Conservation (phyloP, 2,329 filamentous ascomycete genomes). For the Aspergillus costaricaensis region DNA sequence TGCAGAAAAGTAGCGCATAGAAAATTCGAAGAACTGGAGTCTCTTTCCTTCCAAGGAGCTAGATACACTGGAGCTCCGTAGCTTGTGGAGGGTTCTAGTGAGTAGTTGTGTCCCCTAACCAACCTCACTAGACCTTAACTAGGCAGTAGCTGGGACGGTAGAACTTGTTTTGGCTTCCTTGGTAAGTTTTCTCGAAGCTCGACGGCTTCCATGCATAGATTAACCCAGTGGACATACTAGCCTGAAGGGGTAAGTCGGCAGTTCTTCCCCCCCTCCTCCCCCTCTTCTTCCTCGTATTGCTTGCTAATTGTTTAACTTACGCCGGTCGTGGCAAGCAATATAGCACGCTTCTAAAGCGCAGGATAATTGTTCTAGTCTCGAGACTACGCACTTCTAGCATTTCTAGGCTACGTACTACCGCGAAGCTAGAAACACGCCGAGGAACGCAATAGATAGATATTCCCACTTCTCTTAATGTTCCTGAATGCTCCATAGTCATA, state of each 20-base stretch:
- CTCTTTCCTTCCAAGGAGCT: neutral
- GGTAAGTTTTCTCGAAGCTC: conserved; percentile 5
- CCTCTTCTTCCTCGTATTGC: conserved; percentile 1
- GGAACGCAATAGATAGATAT: neutral
- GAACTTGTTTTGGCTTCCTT: neutral
- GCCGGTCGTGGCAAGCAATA: conserved; percentile 8
- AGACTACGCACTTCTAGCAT: neutral
- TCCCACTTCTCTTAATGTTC: neutral
- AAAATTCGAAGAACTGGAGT: neutral
- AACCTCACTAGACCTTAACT: neutral
- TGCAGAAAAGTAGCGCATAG: no score
- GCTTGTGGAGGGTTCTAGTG: neutral
- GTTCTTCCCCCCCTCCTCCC: neutral
- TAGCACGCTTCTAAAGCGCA: neutral
- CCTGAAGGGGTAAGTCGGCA: neutral
- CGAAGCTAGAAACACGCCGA: neutral
- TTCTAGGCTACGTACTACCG: neutral
- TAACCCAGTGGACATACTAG: conserved; percentile 1
- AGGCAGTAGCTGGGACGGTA: neutral
- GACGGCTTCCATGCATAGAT: conserved; percentile 9
- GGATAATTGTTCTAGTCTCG: neutral
- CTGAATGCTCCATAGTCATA: neutral
- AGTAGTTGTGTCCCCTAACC: neutral
- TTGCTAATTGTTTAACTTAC: neutral
- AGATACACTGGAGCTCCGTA: neutral